phyloP scores from a whole-genome alignment of 306 rosid species.

The Casuarina cunninghamiana region DNA sequence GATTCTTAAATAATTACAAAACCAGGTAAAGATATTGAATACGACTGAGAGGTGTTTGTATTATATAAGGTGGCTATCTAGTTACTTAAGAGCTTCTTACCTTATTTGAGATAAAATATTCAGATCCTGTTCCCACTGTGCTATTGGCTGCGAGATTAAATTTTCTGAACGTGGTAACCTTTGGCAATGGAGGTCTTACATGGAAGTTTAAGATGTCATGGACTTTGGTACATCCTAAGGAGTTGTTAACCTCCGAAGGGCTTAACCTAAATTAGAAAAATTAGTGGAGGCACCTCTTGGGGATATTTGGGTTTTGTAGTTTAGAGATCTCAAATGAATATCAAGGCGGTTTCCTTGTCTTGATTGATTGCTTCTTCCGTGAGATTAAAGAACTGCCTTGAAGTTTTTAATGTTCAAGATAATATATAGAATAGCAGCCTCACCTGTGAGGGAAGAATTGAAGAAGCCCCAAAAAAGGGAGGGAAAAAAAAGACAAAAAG shows the following conservation, averaged over 20 bases:
- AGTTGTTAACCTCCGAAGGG: conserved; percentile 21
- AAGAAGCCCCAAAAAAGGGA: too few relatives aligned
- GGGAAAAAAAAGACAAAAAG: too few relatives aligned
- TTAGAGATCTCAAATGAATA: neutral
- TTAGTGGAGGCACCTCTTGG: conserved; percentile 31
- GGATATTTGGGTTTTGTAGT: conserved; percentile 10
- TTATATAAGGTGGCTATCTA: conserved; percentile 16
- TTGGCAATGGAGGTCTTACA: conserved; percentile 9
- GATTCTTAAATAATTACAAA: conserved; percentile 19
- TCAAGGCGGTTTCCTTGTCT: neutral
- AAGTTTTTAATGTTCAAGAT: conserved; percentile 1
- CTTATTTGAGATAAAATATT: conserved; percentile 12
- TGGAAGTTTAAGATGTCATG: neutral
- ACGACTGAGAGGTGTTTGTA: conserved; percentile 16
- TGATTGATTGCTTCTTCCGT: neutral
- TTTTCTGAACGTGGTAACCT: conserved; percentile 8
- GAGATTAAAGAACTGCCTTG: neutral
- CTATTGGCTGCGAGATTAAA: conserved; percentile 7
- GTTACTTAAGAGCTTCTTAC: conserved; percentile 14
- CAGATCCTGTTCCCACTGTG: neutral
- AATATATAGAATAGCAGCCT: too few relatives aligned
- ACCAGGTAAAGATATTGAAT: conserved; percentile 6
- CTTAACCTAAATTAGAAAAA: conserved; percentile 21
- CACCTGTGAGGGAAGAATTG: neutral
- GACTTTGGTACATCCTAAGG: conserved; percentile 22